Evolutionary conservation across 345 rosid species (phyloP).

Genomic region (Excoecaria cochinchinensis): DNA sequence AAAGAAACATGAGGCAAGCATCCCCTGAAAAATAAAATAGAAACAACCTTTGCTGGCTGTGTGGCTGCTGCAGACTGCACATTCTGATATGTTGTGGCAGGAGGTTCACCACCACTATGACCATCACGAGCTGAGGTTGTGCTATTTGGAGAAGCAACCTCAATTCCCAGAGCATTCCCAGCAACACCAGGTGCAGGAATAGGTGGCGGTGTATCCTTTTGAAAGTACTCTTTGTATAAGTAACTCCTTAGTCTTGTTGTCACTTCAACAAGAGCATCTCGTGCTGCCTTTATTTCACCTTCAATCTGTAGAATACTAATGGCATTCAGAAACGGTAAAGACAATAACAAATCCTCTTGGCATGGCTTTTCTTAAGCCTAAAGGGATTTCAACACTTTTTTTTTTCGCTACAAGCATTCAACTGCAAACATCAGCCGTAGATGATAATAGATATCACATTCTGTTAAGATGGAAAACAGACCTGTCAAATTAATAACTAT

Average conservation of each 20-base stretch:
- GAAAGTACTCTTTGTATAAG: conserved; percentile 61
- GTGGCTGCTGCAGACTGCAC: conserved; percentile 39
- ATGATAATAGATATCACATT: neutral
- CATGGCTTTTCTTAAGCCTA: conserved; percentile 13
- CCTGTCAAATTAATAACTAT: no score
- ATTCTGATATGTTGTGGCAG: conserved; percentile 34
- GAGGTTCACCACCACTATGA: conserved; percentile 37
- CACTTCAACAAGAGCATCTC: conserved; percentile 91
- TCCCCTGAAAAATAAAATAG: neutral
- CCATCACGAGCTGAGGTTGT: conserved; percentile 46
- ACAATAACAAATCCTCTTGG: neutral
- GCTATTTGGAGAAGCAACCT: conserved; percentile 53
- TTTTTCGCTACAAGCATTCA: conserved; percentile 8
- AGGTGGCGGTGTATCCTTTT: conserved; percentile 55
- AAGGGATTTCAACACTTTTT: conserved; percentile 9
- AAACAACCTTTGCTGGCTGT: conserved; percentile 55
- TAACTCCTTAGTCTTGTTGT: conserved; percentile 71
- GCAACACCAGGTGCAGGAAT: conserved; percentile 42
- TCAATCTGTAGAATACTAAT: conserved; percentile 57
- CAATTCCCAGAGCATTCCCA: conserved; percentile 50
- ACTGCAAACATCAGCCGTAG: neutral
- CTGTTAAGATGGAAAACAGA: no score
- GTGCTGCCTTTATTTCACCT: conserved; percentile 89
- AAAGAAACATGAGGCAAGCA: conserved; percentile 1
- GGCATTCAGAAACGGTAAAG: conserved; percentile 18